Base-by-base conservation (phyloP, 2,329 filamentous ascomycete species). In the Gaeumannomyces sp. region DNA sequence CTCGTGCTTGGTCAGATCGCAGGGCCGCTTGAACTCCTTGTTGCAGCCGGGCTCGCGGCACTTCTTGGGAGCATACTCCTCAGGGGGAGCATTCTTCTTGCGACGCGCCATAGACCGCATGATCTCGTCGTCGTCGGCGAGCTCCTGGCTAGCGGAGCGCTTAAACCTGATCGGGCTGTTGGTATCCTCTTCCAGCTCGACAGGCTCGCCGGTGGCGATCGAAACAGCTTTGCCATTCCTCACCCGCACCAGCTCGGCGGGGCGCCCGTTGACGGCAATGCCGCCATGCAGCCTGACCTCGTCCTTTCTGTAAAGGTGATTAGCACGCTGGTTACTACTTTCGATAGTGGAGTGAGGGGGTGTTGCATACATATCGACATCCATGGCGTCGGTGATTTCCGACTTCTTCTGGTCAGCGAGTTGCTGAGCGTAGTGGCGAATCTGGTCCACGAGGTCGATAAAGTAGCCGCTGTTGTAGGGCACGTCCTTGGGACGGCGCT, bases 381-480 rank as follows among this genome's bases (percentile, higher is more conserved):
- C 83, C 82, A 85, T 83, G 65, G 82, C 80, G 68, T 82, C 80
- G 50, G 83, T 81, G 25, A 27, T 53, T 29, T 31, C 61, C 16
- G 61, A 29, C 72, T 89, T 85, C 73, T 92, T 89, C 69, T 88
- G 86, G 70, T 88, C 88, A 68, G 89, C 88, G 72, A 97, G 87
- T 75, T 95, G 91, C 72, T 88, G 86, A 67, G 92, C 93, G 85
- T 97, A 96, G 75, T 92, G 86, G 75, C 89, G 87, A 72, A 97
- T 93, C 85, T 97, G 93, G 76, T 96, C 92, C 76, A 96, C 89
- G 67, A 98, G 88, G 80, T 98, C 94, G 79, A 97, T 89, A 76
- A 97, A 97, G 79, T 98, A 98, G 75, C 92, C 92, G 84, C 91
- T 92, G 83, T 89, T 95, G 82, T 97, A 98, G 70, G 93, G 92